Percentiles rank a stretch among this genome's conserved stretches.
Evolutionary conservation across 1,139 yeast genomes (phyloP).

Genomic region (Waltiozyma sp.): DNA sequence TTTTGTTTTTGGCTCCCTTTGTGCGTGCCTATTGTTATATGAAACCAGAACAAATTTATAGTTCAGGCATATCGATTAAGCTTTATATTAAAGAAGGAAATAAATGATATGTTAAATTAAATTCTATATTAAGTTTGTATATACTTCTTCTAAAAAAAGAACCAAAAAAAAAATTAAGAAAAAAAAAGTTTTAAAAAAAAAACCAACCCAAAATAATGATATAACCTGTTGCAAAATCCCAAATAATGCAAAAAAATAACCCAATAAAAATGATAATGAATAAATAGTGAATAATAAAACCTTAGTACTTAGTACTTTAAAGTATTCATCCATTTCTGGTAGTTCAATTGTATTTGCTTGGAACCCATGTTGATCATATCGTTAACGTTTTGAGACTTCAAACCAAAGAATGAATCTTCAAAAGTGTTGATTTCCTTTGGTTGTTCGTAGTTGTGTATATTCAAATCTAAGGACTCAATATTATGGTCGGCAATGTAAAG

Average conservation of each 20-base stretch:
- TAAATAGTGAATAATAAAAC: conserved; percentile 25
- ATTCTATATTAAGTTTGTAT: too few species aligned
- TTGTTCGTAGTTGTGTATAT: conserved; percentile 3
- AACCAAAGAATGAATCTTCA: neutral
- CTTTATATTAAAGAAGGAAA: too few species aligned
- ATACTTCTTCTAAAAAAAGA: neutral
- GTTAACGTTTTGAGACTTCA: neutral
- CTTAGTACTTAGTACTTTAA: conserved; percentile 25
- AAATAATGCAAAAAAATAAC: neutral
- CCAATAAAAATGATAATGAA: conserved; percentile 44
- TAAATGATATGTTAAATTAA: neutral
- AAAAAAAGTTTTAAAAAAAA: neutral
- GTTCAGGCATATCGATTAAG: too few species aligned
- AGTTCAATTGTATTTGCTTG: neutral
- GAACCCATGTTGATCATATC: conserved; percentile 1
- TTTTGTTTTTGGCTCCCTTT: too few species aligned
- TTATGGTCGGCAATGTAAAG: conserved; percentile 1
- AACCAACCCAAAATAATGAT: neutral
- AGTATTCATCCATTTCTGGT: conserved; percentile 1
- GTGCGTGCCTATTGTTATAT: too few species aligned
- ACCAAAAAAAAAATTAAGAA: neutral
- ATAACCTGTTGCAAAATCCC: neutral
- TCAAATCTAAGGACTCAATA: neutral
- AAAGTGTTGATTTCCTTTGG: conserved; percentile 8
- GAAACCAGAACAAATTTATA: too few species aligned